Evolutionary conservation across 805 yeast genomes (phyloP).

Genomic region (Pichia cephalocereana): DNA sequence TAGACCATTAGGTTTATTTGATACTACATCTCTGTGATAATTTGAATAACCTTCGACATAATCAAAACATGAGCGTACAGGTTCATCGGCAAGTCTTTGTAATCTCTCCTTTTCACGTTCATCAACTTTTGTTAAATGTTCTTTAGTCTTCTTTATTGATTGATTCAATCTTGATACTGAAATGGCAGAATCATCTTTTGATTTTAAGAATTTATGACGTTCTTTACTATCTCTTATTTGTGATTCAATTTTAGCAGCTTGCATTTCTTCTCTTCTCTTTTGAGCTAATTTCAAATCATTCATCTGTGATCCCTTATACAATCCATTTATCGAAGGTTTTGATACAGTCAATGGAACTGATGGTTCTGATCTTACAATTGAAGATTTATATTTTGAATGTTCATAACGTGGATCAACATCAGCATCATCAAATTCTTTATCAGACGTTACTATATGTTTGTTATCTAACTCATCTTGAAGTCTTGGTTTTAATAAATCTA

Average conservation of each 20-base stretch:
- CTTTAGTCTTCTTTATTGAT: background rate
- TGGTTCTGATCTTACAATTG: background rate
- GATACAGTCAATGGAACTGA: background rate
- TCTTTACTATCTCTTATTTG: background rate
- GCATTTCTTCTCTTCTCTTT: background rate
- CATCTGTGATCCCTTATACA: slow-evolving; percentile 1
- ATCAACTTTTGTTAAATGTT: background rate
- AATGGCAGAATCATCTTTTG: background rate
- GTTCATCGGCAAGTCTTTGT: background rate
- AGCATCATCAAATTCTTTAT: slow-evolving; percentile 6
- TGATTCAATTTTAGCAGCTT: background rate
- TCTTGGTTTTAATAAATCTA: background rate
- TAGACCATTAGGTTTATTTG: background rate
- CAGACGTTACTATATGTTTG: slow-evolving; percentile 3
- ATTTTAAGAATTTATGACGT: background rate
- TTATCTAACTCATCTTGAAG: background rate
- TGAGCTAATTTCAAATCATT: background rate
- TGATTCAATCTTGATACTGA: background rate
- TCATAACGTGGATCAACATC: slow-evolving; percentile 5
- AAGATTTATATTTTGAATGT: background rate
- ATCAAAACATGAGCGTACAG: background rate
- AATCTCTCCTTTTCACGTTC: background rate
- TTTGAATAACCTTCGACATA: background rate
- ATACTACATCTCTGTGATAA: background rate
- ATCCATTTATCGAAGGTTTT: background rate